Conservation (phyloP, 2,329 filamentous ascomycete genomes). For the Pyrenochaeta sp. region DNA sequence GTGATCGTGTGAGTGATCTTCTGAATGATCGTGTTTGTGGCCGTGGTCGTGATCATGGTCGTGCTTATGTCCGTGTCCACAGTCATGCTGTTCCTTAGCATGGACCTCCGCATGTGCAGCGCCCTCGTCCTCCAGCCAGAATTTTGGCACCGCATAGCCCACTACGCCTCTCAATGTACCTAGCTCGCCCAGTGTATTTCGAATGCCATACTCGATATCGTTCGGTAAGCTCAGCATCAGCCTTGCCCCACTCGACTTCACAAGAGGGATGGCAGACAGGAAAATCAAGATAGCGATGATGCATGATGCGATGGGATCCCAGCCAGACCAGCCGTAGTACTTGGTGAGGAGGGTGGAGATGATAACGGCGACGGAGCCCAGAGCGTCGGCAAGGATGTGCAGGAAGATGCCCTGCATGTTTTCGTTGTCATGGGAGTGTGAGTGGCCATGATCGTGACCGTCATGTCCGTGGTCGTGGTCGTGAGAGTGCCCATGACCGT, state of each 20-base stretch:
- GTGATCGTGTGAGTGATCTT: slow-evolving; percentile 39
- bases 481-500: slow-evolving; percentile 61
- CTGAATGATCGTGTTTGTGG: slow-evolving; percentile 48
- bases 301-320: slow-evolving; percentile 93
- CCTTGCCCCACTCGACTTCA: slow-evolving; percentile 82
- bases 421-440: slow-evolving; percentile 80
- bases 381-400: slow-evolving; percentile 91
- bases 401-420: slow-evolving; percentile 99
- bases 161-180: slow-evolving; percentile 83
- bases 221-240: slow-evolving; percentile 86
- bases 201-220: slow-evolving; percentile 84
- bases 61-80: slow-evolving; percentile 35
- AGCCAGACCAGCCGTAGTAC: slow-evolving; percentile 88
- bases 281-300: slow-evolving; percentile 94
- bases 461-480: slow-evolving; percentile 45
- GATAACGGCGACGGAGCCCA: slow-evolving; percentile 94
- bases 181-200: slow-evolving; percentile 85
- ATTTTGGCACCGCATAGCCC: slow-evolving; percentile 85
- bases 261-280: slow-evolving; percentile 86
- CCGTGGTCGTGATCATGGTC: slow-evolving; percentile 40
- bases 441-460: slow-evolving; percentile 44
- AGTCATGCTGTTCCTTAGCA: slow-evolving; percentile 49
- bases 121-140: slow-evolving; percentile 83
- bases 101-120: slow-evolving; percentile 52
- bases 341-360: slow-evolving; percentile 88